Conservation (phyloP, 352 stramenopile species). For the Phytophthora kernoviae region DNA sequence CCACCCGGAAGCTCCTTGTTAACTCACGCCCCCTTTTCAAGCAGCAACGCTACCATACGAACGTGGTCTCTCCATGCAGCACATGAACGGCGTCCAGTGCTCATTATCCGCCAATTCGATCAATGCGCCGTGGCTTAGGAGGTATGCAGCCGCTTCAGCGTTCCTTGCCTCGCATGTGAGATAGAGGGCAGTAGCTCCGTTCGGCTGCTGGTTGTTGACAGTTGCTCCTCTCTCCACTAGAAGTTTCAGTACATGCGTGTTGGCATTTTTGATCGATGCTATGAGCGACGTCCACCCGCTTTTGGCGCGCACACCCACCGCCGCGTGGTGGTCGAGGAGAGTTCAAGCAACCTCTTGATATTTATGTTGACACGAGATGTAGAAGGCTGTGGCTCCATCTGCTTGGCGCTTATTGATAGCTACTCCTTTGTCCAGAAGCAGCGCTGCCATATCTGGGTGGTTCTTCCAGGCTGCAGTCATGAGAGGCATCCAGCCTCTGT, state of each 20-base stretch:
- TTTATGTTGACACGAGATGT: slow-evolving; percentile 7
- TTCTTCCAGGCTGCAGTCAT: slow-evolving; percentile 2
- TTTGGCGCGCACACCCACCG: too few relatives aligned
- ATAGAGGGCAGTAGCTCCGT: slow-evolving; percentile 3
- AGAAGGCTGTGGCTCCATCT: slow-evolving; percentile 3
- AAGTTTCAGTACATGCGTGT: neutral
- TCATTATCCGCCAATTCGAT: slow-evolving; percentile 5
- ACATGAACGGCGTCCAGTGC: slow-evolving; percentile 13
- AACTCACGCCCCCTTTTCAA: neutral
- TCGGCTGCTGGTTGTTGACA: slow-evolving; percentile 1
- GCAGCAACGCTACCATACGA: neutral
- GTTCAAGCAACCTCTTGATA: too few relatives aligned
- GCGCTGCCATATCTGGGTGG: neutral
- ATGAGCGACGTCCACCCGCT: slow-evolving; percentile 3
- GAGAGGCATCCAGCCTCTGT: slow-evolving; percentile 5
- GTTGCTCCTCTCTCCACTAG: neutral
- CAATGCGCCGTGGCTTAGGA: slow-evolving; percentile 7
- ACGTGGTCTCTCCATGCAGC: slow-evolving; percentile 1
- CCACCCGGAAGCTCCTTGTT: neutral
- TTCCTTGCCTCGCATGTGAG: slow-evolving; percentile 5
- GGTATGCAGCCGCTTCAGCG: too few relatives aligned
- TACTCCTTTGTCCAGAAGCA: neutral
- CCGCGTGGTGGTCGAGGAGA: too few relatives aligned
- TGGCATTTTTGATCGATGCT: neutral
- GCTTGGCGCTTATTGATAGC: neutral